Conservation (phyloP, 2,329 filamentous ascomycete species). For the Colletotrichum magnum region DNA sequence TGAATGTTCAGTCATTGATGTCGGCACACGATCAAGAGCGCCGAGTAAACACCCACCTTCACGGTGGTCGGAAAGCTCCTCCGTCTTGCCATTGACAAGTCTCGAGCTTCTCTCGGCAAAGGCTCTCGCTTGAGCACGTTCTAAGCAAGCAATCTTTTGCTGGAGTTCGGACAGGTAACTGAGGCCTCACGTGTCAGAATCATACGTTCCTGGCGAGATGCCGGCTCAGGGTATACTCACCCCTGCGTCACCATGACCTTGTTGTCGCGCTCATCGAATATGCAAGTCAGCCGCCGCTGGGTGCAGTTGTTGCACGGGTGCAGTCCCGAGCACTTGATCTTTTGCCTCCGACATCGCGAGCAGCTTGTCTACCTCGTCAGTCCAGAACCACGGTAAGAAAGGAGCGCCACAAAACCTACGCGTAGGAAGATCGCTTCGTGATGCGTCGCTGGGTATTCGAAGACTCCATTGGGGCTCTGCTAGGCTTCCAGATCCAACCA, state of each 20-base stretch:
- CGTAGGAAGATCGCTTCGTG: slow-evolving; percentile 29
- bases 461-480: slow-evolving; percentile 19
- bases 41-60: neutral
- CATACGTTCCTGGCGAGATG: no score
- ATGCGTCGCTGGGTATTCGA: slow-evolving; percentile 33
- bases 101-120: slow-evolving; percentile 21
- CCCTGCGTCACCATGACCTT: slow-evolving; percentile 37
- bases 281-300: slow-evolving; percentile 31
- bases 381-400: no score
- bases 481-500: slow-evolving; percentile 4
- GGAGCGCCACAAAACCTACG: slow-evolving; percentile 12
- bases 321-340: slow-evolving; percentile 36
- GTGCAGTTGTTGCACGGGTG: slow-evolving; percentile 37
- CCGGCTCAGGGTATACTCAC: neutral
- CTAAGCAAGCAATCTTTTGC: slow-evolving; percentile 25
- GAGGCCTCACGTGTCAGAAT: neutral
- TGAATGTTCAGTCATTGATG: neutral
- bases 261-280: slow-evolving; percentile 35
- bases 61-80: neutral
- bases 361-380: neutral
- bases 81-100: neutral
- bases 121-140: slow-evolving; percentile 19
- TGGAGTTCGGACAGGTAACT: slow-evolving; percentile 31
- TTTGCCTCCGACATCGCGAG: slow-evolving; percentile 37
- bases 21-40: no score